phyloP scores from a whole-genome alignment of 2,329 filamentous ascomycete species.

The Monosporascus sp. region DNA sequence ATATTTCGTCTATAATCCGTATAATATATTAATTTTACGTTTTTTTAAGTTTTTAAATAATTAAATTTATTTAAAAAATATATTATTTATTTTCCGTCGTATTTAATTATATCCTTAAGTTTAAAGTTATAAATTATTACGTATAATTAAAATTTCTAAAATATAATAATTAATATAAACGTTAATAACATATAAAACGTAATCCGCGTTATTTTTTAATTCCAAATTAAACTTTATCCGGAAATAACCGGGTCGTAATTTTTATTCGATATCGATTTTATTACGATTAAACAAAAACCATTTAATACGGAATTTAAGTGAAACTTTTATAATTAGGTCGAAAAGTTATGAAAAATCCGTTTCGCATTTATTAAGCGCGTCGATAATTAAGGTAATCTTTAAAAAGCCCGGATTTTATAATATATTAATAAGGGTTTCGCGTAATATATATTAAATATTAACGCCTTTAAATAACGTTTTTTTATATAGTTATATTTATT shows the following conservation, averaged over 20 bases:
- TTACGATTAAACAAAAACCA: conserved; percentile 43
- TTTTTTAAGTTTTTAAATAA: no score
- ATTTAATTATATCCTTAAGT: no score
- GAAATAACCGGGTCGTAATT: conserved; percentile 16
- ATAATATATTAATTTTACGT: no score
- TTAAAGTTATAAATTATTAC: no score
- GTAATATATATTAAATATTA: conserved; percentile 34
- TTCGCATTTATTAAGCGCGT: conserved; percentile 43
- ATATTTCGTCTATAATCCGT: no score
- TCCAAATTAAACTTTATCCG: conserved; percentile 29
- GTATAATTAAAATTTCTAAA: no score
- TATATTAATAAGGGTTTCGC: no score
- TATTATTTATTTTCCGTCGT: no score
- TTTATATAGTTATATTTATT: conserved; percentile 26
- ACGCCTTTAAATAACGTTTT: conserved; percentile 29
- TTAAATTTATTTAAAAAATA: no score
- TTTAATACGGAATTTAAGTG: conserved; percentile 25
- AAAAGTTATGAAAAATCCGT: conserved; percentile 26
- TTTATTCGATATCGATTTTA: conserved; percentile 29
- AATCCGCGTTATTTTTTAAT: conserved; percentile 25
- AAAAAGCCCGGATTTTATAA: conserved; percentile 26
- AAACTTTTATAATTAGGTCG: conserved; percentile 27
- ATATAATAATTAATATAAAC: no score
- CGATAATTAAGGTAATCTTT: conserved; percentile 33
- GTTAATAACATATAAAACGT: conserved; percentile 31